A percentile compares a stretch with the other conserved stretches of the same genome.
Conservation (phyloP, 768 basidiomycete species). For the Mycena filopes region DNA sequence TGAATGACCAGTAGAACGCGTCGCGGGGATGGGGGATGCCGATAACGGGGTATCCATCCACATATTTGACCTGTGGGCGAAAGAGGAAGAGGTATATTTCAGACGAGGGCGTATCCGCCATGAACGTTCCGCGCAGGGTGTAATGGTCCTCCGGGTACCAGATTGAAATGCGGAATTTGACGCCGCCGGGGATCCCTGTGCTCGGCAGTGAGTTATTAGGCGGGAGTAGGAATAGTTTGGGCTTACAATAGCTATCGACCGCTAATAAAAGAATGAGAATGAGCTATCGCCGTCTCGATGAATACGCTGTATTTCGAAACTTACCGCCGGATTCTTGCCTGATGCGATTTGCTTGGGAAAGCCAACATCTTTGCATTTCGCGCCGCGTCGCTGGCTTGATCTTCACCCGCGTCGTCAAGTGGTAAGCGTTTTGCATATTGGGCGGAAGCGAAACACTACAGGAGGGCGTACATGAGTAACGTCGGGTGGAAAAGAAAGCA, state of each 20-base stretch:
- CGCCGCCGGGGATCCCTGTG: background rate
- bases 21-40: background rate
- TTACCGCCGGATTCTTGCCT: background rate
- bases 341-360: slow-evolving; percentile 3
- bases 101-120: background rate
- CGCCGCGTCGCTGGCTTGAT: background rate
- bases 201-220: too few species aligned
- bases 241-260: background rate
- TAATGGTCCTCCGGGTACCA: background rate
- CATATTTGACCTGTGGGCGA: background rate
- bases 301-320: background rate
- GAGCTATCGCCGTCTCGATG: background rate
- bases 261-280: background rate
- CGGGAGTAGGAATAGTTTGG: background rate
- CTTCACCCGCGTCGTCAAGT: slow-evolving; percentile 1
- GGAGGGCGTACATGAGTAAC: background rate
- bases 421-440: background rate
- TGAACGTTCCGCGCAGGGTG: slow-evolving; percentile 12
- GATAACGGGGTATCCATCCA: background rate
- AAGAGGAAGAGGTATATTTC: slow-evolving; percentile 17
- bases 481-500: background rate
- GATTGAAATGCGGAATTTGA: slow-evolving; percentile 1
- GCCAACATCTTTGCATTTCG: slow-evolving; percentile 7
- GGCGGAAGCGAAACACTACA: background rate
- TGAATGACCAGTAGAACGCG: slow-evolving; percentile 9